These are phyloP conservation scores for Tagetes patula DNA, from an alignment of 129 eudicot species.

Conservation along the genomic window DNA sequence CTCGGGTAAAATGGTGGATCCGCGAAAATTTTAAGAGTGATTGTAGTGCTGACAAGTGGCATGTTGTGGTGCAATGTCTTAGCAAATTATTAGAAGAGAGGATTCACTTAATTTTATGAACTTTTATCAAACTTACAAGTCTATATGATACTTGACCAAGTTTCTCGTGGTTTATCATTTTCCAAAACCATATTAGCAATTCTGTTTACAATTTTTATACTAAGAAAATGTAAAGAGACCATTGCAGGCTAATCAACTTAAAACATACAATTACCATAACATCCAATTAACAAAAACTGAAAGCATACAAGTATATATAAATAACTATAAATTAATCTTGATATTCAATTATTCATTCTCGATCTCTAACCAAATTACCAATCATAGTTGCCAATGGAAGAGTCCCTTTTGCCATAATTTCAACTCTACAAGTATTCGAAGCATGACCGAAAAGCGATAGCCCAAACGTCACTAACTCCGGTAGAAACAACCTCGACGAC, in stretches of 20 bases:
- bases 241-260: constrained; percentile 5
- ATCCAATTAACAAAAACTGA: constrained; percentile 7
- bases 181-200: no score
- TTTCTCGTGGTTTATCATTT: no score
- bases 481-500: constrained; percentile 91
- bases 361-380: constrained; percentile 70
- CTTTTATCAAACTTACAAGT: no score
- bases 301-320: constrained; percentile 24
- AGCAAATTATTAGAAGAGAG: no score
- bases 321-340: constrained; percentile 9
- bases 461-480: constrained; percentile 78
- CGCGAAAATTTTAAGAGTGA: no score
- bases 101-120: no score
- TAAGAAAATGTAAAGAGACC: not conserved
- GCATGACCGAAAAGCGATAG: constrained; percentile 84
- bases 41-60: no score
- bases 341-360: constrained; percentile 33
- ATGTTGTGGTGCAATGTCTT: no score
- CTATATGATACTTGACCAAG: no score
- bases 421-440: constrained; percentile 75
- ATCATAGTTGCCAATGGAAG: constrained; percentile 85
- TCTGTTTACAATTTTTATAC: no score
- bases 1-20: no score
- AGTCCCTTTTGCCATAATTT: constrained; percentile 96
- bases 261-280: constrained; percentile 24